Percentiles rank a stretch among this genome's conserved stretches.
These are phyloP conservation scores for Farysia itapuensis DNA, from an alignment of 1,284 basidiomycete species.

Conservation along the genomic window DNA sequence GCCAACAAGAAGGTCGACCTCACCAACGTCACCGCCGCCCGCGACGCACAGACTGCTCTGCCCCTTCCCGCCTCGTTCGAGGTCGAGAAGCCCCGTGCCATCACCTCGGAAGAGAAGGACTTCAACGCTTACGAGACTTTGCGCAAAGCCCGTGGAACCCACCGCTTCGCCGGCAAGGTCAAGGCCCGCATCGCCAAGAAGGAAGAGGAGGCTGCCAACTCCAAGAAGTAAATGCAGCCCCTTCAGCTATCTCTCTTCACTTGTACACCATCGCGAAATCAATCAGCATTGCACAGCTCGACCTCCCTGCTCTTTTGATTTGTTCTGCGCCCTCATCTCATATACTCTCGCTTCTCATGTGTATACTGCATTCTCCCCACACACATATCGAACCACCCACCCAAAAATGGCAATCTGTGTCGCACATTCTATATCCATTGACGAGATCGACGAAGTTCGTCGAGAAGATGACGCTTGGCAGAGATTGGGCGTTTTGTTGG, in stretches of 20 bases:
- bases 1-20: slow-evolving; percentile 83
- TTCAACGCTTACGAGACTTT: slow-evolving; percentile 81
- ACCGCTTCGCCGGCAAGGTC: slow-evolving; percentile 83
- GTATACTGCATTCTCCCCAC: neutral
- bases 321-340: too few relatives aligned
- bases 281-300: too few relatives aligned
- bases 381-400: too few relatives aligned
- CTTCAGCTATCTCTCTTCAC: neutral
- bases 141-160: slow-evolving; percentile 79
- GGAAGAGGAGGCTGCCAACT: slow-evolving; percentile 86
- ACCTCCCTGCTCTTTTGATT: too few relatives aligned
- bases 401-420: too few relatives aligned
- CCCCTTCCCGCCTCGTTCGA: slow-evolving; percentile 70
- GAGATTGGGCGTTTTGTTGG: too few relatives aligned
- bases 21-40: slow-evolving; percentile 77
- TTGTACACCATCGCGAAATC: too few relatives aligned
- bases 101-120: slow-evolving; percentile 86
- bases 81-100: slow-evolving; percentile 84
- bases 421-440: too few relatives aligned
- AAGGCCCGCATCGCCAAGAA: slow-evolving; percentile 70
- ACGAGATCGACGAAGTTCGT: too few relatives aligned
- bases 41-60: slow-evolving; percentile 62
- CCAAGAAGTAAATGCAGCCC: slow-evolving; percentile 79
- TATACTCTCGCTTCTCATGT: neutral
- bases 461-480: too few relatives aligned